A percentile compares a stretch with the other conserved stretches of the same genome.
These are phyloP conservation scores for Grammothele lineata DNA, from an alignment of 768 basidiomycete genomes.

Conservation along the genomic window DNA sequence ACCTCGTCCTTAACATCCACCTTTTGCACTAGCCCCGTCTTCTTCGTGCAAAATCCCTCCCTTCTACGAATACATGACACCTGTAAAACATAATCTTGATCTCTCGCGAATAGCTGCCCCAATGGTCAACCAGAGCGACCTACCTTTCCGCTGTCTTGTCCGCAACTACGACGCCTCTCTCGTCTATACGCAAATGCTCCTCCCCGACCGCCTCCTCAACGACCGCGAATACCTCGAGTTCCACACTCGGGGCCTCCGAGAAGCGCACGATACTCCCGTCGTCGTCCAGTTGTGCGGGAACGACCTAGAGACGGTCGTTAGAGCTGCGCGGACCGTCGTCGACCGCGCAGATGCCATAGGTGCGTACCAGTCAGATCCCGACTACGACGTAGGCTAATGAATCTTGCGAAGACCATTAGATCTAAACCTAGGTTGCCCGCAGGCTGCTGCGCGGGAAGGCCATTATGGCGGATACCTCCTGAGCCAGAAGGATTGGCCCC, in stretches of 20 bases:
- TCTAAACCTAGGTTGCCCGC: constrained; percentile 79
- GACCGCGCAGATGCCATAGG: constrained; percentile 67
- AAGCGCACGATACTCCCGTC: constrained; percentile 39
- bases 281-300: constrained; percentile 76
- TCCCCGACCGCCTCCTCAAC: constrained; percentile 54
- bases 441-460: constrained; percentile 58
- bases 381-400: too few species aligned
- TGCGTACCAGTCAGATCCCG: constrained; percentile 25
- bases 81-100: not conserved
- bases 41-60: too few species aligned
- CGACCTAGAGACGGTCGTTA: constrained; percentile 55
- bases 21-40: too few species aligned
- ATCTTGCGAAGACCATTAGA: constrained; percentile 38
- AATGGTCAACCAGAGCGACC: constrained; percentile 79
- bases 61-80: too few species aligned
- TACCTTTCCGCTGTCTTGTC: constrained; percentile 64
- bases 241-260: constrained; percentile 53
- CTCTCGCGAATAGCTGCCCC: constrained; percentile 50
- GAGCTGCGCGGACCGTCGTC: constrained; percentile 58
- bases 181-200: constrained; percentile 77
- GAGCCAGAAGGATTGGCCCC: constrained; percentile 65
- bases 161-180: constrained; percentile 61
- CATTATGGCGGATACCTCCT: constrained; percentile 79
- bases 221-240: constrained; percentile 63
- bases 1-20: too few species aligned